A percentile compares a stretch with the other conserved stretches of the same genome.
phyloP scores from a whole-genome alignment of 306 rosid genomes.

The Pterocarpus santalinus region DNA sequence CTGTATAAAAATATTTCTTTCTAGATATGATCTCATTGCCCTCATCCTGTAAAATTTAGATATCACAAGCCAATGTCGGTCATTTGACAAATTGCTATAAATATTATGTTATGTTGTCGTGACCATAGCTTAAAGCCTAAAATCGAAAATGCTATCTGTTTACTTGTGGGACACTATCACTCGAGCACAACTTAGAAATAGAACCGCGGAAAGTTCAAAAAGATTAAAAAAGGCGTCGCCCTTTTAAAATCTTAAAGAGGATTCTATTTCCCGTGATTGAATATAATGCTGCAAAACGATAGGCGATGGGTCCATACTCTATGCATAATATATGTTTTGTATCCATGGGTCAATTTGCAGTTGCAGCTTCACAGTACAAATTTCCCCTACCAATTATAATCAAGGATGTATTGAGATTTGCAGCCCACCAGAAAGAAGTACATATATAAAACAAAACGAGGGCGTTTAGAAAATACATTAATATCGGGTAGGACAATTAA shows the following conservation, averaged over 20 bases:
- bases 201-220: background rate
- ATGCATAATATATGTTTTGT: background rate
- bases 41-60: conserved; percentile 29
- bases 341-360: background rate
- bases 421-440: too few species aligned
- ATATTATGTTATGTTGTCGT: background rate
- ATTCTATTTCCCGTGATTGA: conserved; percentile 33
- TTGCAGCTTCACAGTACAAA: background rate
- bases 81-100: conserved; percentile 2
- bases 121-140: background rate
- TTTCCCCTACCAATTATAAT: background rate
- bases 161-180: background rate
- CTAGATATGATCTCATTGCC: background rate
- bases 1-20: too few species aligned
- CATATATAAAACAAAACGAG: background rate
- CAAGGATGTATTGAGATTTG: background rate
- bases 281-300: conserved; percentile 8
- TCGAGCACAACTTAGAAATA: conserved; percentile 16
- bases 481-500: too few species aligned
- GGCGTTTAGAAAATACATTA: too few species aligned
- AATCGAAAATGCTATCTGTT: conserved; percentile 2
- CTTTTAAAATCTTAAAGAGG: background rate
- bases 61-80: conserved; percentile 17
- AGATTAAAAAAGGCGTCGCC: conserved; percentile 11
- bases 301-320: conserved; percentile 32